Evolutionary conservation across 805 yeast genomes (phyloP).

Genomic region (Candida qinlingensis): DNA sequence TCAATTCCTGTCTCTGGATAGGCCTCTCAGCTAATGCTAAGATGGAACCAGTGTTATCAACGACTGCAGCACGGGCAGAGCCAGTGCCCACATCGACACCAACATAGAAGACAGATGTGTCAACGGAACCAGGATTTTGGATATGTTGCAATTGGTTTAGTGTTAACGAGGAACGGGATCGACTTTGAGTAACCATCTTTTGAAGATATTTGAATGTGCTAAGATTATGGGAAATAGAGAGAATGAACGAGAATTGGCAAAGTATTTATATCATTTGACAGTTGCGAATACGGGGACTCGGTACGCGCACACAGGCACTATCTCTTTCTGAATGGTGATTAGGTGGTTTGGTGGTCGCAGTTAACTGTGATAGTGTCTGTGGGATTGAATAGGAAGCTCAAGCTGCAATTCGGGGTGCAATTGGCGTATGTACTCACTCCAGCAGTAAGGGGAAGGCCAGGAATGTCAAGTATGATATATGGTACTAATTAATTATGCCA

Average conservation of each 20-base stretch:
- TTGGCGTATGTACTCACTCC: too few species aligned
- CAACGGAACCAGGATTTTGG: conserved; percentile 24
- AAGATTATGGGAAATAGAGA: neutral
- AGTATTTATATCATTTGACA: neutral
- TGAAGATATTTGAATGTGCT: too few species aligned
- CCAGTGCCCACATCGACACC: conserved; percentile 98
- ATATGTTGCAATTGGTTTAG: conserved; percentile 24
- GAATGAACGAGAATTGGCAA: neutral
- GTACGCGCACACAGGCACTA: too few species aligned
- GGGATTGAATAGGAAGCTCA: too few species aligned
- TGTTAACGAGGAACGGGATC: conserved; percentile 25
- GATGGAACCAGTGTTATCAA: conserved; percentile 79
- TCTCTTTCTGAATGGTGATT: too few species aligned
- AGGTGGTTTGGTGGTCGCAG: too few species aligned
- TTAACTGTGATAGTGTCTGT: too few species aligned
- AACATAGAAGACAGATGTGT: conserved; percentile 42
- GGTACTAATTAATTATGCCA: too few species aligned
- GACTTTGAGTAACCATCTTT: conserved; percentile 14
- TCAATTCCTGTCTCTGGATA: conserved; percentile 69
- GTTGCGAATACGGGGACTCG: too few species aligned
- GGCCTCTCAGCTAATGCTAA: conserved; percentile 74
- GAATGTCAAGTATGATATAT: too few species aligned
- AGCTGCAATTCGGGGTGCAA: too few species aligned
- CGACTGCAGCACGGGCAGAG: conserved; percentile 90
- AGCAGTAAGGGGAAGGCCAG: too few species aligned